These are phyloP conservation scores for Candida quercuum DNA, from an alignment of 805 yeast genomes.

Conservation along the genomic window DNA sequence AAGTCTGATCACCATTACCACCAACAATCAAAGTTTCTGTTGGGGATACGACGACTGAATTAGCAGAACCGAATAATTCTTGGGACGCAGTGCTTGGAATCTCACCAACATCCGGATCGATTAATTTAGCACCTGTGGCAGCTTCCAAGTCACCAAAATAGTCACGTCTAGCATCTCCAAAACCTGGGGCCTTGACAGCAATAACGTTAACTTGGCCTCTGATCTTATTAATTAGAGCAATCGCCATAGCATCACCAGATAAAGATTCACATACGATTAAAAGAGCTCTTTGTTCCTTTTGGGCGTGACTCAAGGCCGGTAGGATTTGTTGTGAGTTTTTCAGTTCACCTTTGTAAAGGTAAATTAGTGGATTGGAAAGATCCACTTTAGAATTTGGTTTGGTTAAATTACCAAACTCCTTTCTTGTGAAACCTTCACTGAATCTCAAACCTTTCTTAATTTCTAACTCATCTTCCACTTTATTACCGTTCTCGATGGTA, in stretches of 20 bases:
- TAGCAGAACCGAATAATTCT: conserved; percentile 87
- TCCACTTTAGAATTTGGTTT: conserved; percentile 90
- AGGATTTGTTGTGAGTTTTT: conserved; percentile 45
- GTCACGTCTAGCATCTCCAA: conserved; percentile 98
- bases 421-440: conserved; percentile 95
- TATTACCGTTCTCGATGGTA: conserved; percentile 96
- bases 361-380: conserved; percentile 85
- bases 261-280: conserved; percentile 92
- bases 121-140: conserved; percentile 83
- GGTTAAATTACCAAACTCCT: conserved; percentile 77
- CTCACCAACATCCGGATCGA: conserved; percentile 88
- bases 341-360: conserved; percentile 37
- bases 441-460: conserved; percentile 98
- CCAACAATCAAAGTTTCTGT: conserved; percentile 92
- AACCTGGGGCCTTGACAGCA: conserved; percentile 98
- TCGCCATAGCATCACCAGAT: conserved; percentile 98
- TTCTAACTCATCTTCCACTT: conserved; percentile 92
- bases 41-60: conserved; percentile 87
- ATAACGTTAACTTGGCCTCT: conserved; percentile 98
- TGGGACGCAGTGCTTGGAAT: conserved; percentile 92
- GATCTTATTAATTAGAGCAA: conserved; percentile 93
- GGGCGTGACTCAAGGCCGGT: conserved; percentile 90
- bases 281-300: conserved; percentile 89
- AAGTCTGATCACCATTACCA: conserved; percentile 85
- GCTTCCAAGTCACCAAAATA: conserved; percentile 93